Base-by-base conservation (phyloP, 2,329 filamentous ascomycete species). In the Cyphellophora attinorum region DNA sequence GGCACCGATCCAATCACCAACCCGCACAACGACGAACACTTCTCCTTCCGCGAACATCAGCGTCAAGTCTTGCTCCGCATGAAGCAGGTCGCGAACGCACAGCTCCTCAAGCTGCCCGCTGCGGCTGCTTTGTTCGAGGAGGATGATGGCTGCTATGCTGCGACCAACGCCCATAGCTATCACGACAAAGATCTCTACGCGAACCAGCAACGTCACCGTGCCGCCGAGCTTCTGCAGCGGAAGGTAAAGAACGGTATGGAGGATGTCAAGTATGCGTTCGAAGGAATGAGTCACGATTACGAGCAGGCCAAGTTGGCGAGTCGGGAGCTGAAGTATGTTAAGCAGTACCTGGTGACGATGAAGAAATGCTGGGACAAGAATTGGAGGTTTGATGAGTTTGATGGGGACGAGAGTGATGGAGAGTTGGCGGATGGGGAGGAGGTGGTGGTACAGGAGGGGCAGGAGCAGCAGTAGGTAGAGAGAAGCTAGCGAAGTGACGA, bases 361-460 rank as follows among this genome's bases (percentile, higher is more conserved):
- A 25, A 25, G 21, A n/a, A 8, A n/a, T 25, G 21, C 21, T 25
- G 21, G 21, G 21, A 25, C 21, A 25, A 25, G 21, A 25, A 25
- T n/a, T 25, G 21, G 21, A n/a, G n/a, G n/a, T 25, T 8, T 8
- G 21, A 25, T 8, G n/a, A 25, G n/a, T 8, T 8, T n/a, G 21
- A 25, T 25, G 21, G 21, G 8, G 21, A n/a, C 21, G 21, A 25
- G 21, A 25, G 21, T 25, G 21, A 25, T 25, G 8, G n/a, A 25
- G 21, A n/a, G 8, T 25, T 8, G 8, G 21, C 8, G 8, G 21
- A 25, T n/a, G 21, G n/a, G n/a, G n/a, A n/a, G n/a, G n/a, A n/a
- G n/a, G n/a, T n/a, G n/a, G n/a, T n/a, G n/a, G n/a, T n/a, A n/a
- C n/a, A 25, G 8, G 21, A 25, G 8, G 21, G 21, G 8, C 21